phyloP scores from a whole-genome alignment of 805 yeast species.

The Yarrowia sp. region DNA sequence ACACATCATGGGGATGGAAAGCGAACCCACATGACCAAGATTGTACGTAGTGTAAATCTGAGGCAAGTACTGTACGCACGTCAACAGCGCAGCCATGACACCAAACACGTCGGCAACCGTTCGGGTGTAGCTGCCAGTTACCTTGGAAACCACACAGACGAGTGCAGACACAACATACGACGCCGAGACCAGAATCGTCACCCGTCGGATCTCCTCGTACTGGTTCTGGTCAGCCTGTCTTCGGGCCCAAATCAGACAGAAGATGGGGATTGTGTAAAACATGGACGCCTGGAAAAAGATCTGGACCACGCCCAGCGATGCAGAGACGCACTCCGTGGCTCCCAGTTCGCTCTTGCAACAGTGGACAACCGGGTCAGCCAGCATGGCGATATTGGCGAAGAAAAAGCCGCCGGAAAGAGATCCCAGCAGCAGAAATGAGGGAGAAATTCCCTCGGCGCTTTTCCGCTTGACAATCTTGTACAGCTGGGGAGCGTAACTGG shows the following conservation, averaged over 20 bases:
- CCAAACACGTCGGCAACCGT: slow-evolving; percentile 62
- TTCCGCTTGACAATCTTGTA: slow-evolving; percentile 51
- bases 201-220: slow-evolving; percentile 29
- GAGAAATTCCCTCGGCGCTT: slow-evolving; percentile 76
- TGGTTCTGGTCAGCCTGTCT: slow-evolving; percentile 28
- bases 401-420: slow-evolving; percentile 66
- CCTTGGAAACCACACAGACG: slow-evolving; percentile 28
- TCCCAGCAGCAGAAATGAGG: slow-evolving; percentile 67
- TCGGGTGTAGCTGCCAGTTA: slow-evolving; percentile 26
- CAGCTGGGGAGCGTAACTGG: slow-evolving; percentile 77
- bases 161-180: slow-evolving; percentile 34
- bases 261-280: slow-evolving; percentile 53
- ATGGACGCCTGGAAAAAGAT: slow-evolving; percentile 61
- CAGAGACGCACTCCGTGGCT: slow-evolving; percentile 58
- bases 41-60: slow-evolving; percentile 67
- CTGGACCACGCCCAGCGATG: slow-evolving; percentile 64
- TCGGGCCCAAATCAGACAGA: slow-evolving; percentile 50
- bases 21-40: slow-evolving; percentile 73
- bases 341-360: slow-evolving; percentile 52
- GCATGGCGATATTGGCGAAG: slow-evolving; percentile 59
- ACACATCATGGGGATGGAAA: slow-evolving; percentile 76
- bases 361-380: slow-evolving; percentile 56
- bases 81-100: slow-evolving; percentile 56
- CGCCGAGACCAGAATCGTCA: slow-evolving; percentile 30
- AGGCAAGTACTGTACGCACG: slow-evolving; percentile 73